Percentiles rank a stretch among this genome's conserved stretches.
Conservation (phyloP, 202 grass and related monocot genomes). For the Panicum hallii region DNA sequence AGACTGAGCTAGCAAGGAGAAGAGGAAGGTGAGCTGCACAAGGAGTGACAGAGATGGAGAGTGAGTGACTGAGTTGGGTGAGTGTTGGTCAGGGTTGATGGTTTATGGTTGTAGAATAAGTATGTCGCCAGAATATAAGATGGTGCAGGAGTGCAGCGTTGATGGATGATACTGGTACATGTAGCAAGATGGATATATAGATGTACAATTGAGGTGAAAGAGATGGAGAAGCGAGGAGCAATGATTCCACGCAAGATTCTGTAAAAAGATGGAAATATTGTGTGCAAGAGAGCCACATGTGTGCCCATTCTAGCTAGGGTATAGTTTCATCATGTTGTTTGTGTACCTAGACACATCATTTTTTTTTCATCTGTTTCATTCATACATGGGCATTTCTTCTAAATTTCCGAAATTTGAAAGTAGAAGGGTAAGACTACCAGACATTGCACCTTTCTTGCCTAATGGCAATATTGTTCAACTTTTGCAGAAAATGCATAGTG, state of each 20-base stretch:
- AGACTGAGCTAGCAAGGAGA: constrained; percentile 1
- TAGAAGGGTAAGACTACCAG: not conserved
- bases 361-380: not conserved
- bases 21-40: not conserved
- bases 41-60: not conserved
- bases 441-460: not conserved
- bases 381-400: not conserved
- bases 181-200: constrained; percentile 38
- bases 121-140: constrained; percentile 51
- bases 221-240: constrained; percentile 25
- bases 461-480: not conserved
- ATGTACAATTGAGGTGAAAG: not conserved
- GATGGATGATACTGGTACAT: constrained; percentile 14
- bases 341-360: constrained; percentile 27
- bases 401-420: not conserved
- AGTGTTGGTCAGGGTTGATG: constrained; percentile 13
- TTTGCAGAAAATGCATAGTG: not conserved
- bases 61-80: not conserved
- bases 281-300: constrained; percentile 53
- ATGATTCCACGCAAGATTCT: constrained; percentile 58
- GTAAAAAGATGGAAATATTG: constrained; percentile 55
- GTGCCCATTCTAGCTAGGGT: constrained; percentile 49
- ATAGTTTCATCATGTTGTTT: constrained; percentile 56
- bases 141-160: constrained; percentile 28
- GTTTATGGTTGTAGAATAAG: constrained; percentile 48